Base-by-base conservation (phyloP, 2,329 filamentous ascomycete genomes). In the Curvularia spicifera region DNA sequence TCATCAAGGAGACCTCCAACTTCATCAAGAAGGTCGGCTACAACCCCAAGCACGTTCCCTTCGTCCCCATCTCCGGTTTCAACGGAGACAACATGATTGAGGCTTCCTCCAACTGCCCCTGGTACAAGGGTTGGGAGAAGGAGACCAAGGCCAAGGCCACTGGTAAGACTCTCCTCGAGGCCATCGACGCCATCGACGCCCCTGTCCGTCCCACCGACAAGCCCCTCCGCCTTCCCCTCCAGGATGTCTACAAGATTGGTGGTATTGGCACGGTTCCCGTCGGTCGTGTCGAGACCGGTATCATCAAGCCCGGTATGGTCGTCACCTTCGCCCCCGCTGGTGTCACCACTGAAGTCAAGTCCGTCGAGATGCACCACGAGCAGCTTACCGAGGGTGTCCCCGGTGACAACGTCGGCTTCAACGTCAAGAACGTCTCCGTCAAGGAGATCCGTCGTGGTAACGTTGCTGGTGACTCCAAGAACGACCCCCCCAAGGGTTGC, bases 21-120 rank as follows among this genome's bases (percentile, higher is more conserved):
- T 98, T 98, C 91, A 97, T 99, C 92, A 99, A 98, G 94, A 98
- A 99, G 93, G 94, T 98, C 84, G 95, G 95, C 83, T 99, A 94
- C 92, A 97, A 98, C 91, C 94, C 95, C 86, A 98, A 98, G 92
- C 82, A 85, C 76, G 93, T 98, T 80, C 87, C 94, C 76, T 99
- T 99, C 88, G 95, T 99, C 79, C 95, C 95, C 81, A 98, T 99
- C 91, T 98, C 95, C 77, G 95, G 95, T 77, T 99, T 99, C 93
- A 90, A 99, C 89, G 95, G 95, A 81, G 95, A 99, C 91, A 99
- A 99, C 92, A 99, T 99, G 95, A 89, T 99, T 67, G 83, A 91
- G 60, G 67, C 83, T 78, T 96, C 94, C 84, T 63, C 84, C 87
- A 97, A 97, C 91, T 93, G 89, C 89, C 91, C 93, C 82, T 99